Conservation (phyloP, 2,329 filamentous ascomycete genomes). For the Peltaster fructicola region DNA sequence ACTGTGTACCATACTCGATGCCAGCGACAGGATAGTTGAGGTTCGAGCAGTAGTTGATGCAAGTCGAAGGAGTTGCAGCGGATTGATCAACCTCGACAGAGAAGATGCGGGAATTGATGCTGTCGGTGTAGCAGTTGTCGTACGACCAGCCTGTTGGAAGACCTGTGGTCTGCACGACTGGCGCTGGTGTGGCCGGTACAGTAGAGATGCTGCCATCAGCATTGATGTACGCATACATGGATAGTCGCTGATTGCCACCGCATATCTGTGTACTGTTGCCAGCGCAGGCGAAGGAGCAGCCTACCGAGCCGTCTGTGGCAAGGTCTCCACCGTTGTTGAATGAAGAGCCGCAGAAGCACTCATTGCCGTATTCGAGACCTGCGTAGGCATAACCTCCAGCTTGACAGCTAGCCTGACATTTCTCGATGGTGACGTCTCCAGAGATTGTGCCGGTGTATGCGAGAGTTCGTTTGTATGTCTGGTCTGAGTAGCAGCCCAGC, state of each 20-base stretch:
- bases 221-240: constrained; percentile 15
- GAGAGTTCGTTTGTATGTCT: constrained; percentile 5
- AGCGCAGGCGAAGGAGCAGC: constrained; percentile 16
- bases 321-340: constrained; percentile 8
- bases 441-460: constrained; percentile 6
- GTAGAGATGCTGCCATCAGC: constrained; percentile 7
- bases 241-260: constrained; percentile 13
- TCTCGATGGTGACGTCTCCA: constrained; percentile 8
- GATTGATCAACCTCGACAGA: constrained; percentile 8
- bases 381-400: constrained; percentile 16
- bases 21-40: constrained; percentile 11
- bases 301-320: constrained; percentile 8
- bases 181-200: constrained; percentile 6
- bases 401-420: constrained; percentile 13
- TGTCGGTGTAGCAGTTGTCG: constrained; percentile 15
- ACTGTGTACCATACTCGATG: constrained; percentile 12
- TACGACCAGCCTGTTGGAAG: no score
- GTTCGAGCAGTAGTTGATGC: constrained; percentile 10
- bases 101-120: constrained; percentile 11
- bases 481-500: constrained; percentile 13
- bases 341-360: constrained; percentile 19
- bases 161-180: no score
- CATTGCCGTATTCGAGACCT: constrained; percentile 15
- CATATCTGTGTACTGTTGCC: constrained; percentile 14
- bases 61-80: constrained; percentile 12